Evolutionary conservation across 2,329 filamentous ascomycete genomes (phyloP).

Genomic region (Aspergillus persii): DNA sequence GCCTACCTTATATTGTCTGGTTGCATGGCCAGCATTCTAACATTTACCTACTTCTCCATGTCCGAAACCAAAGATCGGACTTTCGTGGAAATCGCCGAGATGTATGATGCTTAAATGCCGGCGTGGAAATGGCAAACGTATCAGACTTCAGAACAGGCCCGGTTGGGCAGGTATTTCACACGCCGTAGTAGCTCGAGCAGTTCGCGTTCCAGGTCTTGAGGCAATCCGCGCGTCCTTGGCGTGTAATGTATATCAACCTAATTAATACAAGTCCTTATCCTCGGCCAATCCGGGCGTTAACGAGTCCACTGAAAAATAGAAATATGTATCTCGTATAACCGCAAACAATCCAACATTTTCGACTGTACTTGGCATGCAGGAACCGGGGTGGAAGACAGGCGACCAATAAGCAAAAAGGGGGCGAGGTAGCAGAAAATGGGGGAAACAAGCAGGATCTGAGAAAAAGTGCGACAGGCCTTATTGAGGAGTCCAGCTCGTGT

Average conservation of each 20-base stretch:
- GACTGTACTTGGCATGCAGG: too few species aligned
- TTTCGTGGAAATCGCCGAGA: constrained; percentile 36
- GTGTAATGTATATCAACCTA: background rate
- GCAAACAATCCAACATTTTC: background rate
- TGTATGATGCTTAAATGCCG: constrained; percentile 32
- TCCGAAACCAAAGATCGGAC: constrained; percentile 31
- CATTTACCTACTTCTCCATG: constrained; percentile 29
- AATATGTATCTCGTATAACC: background rate
- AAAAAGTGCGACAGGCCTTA: constrained; percentile 2
- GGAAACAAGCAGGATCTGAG: background rate
- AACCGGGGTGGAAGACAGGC: too few species aligned
- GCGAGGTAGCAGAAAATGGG: background rate
- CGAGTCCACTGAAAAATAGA: background rate
- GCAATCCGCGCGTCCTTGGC: background rate
- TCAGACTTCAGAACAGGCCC: constrained; percentile 14
- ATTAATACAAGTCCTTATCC: background rate
- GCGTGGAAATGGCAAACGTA: constrained; percentile 34
- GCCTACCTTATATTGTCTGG: constrained; percentile 35
- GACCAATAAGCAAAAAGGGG: too few species aligned
- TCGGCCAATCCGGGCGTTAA: background rate
- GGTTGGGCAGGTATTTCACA: background rate
- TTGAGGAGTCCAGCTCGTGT: constrained; percentile 19
- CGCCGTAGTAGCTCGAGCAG: background rate
- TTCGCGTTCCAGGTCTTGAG: background rate
- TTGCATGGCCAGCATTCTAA: constrained; percentile 29